Conservation (phyloP, 23 red algal genomes). For the Gracilaria gracilis region DNA sequence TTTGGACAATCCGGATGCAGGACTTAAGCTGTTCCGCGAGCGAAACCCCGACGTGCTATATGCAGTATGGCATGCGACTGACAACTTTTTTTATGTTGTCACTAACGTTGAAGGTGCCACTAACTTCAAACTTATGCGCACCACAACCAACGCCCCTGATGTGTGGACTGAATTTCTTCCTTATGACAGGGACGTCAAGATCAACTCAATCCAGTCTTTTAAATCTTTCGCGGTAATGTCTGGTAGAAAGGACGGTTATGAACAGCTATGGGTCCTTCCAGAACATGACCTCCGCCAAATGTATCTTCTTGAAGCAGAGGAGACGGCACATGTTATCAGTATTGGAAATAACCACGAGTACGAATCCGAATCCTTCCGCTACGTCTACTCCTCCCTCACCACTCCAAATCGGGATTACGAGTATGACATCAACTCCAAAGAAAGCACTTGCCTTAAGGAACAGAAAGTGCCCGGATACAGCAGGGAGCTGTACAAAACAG, state of each 20-base stretch:
- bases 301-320: slow-evolving; percentile 49
- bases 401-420: slow-evolving; percentile 72
- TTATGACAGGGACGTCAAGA: slow-evolving; percentile 62
- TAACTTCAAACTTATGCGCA: slow-evolving; percentile 77
- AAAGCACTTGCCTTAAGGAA: slow-evolving; percentile 71
- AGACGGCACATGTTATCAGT: slow-evolving; percentile 60
- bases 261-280: slow-evolving; percentile 62
- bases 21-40: slow-evolving; percentile 40
- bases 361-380: slow-evolving; percentile 39
- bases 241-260: slow-evolving; percentile 58
- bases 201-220: slow-evolving; percentile 63
- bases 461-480: slow-evolving; percentile 66
- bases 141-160: slow-evolving; percentile 14
- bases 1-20: slow-evolving; percentile 33
- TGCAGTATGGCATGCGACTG: slow-evolving; percentile 45
- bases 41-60: slow-evolving; percentile 52
- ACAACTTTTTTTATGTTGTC: slow-evolving; percentile 46
- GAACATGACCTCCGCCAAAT: slow-evolving; percentile 33
- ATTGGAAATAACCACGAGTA: slow-evolving; percentile 47
- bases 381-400: slow-evolving; percentile 72
- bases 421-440: slow-evolving; percentile 23
- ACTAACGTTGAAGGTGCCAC: slow-evolving; percentile 74
- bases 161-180: slow-evolving; percentile 66
- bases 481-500: slow-evolving; percentile 54
- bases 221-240: slow-evolving; percentile 61